Conservation (phyloP, 2,329 filamentous ascomycete genomes). For the Fusarium brachygibbosum region DNA sequence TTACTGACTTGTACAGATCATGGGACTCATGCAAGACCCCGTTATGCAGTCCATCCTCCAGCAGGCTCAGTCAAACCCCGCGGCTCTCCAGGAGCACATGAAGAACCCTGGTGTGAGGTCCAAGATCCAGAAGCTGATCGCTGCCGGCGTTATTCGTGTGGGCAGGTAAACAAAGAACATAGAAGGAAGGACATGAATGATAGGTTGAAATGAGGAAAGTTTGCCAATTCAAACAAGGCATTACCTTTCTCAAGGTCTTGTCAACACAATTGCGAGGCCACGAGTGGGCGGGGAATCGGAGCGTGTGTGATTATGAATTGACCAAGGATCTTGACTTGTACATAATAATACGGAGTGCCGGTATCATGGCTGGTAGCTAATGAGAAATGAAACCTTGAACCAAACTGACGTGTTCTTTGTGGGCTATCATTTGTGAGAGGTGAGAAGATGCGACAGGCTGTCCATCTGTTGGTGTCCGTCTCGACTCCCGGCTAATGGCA, state of each 20-base stretch:
- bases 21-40: constrained; percentile 91
- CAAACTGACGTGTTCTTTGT: constrained; percentile 18
- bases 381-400: constrained; percentile 50
- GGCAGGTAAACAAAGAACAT: constrained; percentile 59
- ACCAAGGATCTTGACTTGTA: constrained; percentile 47
- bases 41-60: constrained; percentile 98
- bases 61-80: constrained; percentile 93
- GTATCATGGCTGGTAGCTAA: constrained; percentile 47
- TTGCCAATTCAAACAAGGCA: constrained; percentile 32
- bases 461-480: background rate
- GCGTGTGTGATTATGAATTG: constrained; percentile 43
- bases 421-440: constrained; percentile 6
- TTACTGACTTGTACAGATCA: constrained; percentile 70
- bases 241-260: constrained; percentile 31
- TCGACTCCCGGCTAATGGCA: constrained; percentile 20
- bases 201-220: constrained; percentile 28
- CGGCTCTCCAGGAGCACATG: constrained; percentile 96
- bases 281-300: constrained; percentile 27
- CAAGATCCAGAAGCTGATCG: constrained; percentile 95
- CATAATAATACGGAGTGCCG: constrained; percentile 47
- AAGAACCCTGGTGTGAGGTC: constrained; percentile 85
- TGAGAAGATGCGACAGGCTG: background rate
- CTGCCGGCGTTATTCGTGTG: constrained; percentile 90
- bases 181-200: constrained; percentile 3
- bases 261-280: constrained; percentile 18